These are phyloP conservation scores for Pyracantha coccinea DNA, from an alignment of 331 rosid genomes.

Conservation along the genomic window DNA sequence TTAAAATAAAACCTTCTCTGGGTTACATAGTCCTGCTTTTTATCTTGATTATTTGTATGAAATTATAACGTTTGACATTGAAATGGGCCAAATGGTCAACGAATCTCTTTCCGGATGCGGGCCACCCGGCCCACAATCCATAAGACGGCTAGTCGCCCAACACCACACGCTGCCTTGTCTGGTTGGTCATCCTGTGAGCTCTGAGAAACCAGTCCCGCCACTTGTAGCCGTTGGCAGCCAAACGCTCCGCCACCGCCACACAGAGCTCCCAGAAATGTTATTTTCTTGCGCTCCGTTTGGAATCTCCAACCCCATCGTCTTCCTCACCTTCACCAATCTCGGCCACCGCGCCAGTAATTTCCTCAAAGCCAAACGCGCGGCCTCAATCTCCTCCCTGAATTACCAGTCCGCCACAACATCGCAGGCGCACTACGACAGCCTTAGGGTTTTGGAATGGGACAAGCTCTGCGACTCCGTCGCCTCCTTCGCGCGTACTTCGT, in stretches of 20 bases:
- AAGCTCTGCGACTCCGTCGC: slow-evolving; percentile 77
- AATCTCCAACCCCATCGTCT: neutral
- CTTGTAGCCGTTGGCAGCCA: neutral
- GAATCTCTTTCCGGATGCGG: neutral
- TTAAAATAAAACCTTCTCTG: no score
- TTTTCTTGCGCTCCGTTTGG: neutral
- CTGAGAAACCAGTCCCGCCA: neutral
- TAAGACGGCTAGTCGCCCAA: neutral
- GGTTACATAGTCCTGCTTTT: no score
- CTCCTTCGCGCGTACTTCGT: slow-evolving; percentile 74
- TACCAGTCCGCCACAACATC: slow-evolving; percentile 29
- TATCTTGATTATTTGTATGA: no score
- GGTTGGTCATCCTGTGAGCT: neutral
- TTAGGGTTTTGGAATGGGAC: slow-evolving; percentile 88
- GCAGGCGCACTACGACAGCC: slow-evolving; percentile 47
- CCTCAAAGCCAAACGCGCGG: slow-evolving; percentile 2
- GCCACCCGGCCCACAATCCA: neutral
- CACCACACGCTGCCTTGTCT: neutral
- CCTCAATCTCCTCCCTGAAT: slow-evolving; percentile 6
- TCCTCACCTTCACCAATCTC: neutral
- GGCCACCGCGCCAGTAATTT: slow-evolving; percentile 8
- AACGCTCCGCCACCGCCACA: neutral
- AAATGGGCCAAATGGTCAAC: neutral
- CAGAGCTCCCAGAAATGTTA: slow-evolving; percentile 1
- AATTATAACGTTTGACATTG: neutral